Evolutionary conservation across 495 filamentous ascomycete genomes (phyloP), one percentile per base, ranked within the genome.

Genomic region (Collariella sp.): DNA sequence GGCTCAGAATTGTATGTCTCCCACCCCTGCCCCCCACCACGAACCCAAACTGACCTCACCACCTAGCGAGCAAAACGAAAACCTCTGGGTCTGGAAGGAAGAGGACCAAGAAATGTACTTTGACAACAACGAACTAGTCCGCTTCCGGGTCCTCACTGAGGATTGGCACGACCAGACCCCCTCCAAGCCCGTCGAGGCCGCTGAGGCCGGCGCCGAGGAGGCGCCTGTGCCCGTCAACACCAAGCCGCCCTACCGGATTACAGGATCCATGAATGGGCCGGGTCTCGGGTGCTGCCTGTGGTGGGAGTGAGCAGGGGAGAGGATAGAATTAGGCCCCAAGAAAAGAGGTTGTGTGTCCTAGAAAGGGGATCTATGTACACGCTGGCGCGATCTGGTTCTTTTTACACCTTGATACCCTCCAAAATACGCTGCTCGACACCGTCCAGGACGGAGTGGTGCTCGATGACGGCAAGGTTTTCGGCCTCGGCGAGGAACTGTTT

Each of bases 391-490:
- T 39, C 38, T 19, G 49, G 43, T 23, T n/a, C n/a, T n/a, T n/a
- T n/a, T 45, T 70, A 77, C 56, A 70, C 65, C 48, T 69, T 73
- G 68, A 77, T 73, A 63, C 65, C 72, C 60, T 70, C 70, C 64
- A 97, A 70, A 52, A 98, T 70, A 63, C 93, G 79, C 59, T 89
- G 79, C 71, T 96, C 89, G 53, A 97, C 82, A 12, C 84, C 87
- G 56, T 93, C 83, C 48, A 97, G 71, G 39, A 96, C 87, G 61
- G 86, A 95, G 61, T 89, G 85, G 66, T 96, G 91, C 67, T 95
- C 90, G 61, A 91, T 77, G 15, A 98, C 93, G 51, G 95, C 93
- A 45, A 97, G 67, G 65, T 98, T 97, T 76, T 98, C 94, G 0
- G 85, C 89, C 71, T 97, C 93, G 51, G 71, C 87, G 65, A 81